A percentile compares a stretch with the other conserved stretches of the same genome.
Evolutionary conservation across 2,329 filamentous ascomycete species (phyloP).

Genomic region (Alternaria conjuncta): DNA sequence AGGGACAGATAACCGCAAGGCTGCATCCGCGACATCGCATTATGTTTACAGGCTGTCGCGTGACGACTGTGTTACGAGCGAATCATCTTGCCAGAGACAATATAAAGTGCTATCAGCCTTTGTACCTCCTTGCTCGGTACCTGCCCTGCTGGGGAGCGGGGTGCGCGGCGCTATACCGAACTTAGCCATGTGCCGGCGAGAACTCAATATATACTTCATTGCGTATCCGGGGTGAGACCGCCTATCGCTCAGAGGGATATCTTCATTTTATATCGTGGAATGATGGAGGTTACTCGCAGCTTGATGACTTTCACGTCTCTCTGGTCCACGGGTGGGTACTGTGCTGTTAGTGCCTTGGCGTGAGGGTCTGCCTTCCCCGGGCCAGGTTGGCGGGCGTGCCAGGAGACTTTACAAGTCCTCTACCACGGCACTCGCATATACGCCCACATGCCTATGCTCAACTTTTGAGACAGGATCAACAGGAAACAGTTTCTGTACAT

Average conservation of each 20-base stretch:
- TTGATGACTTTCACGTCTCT: not conserved
- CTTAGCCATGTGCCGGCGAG: not conserved
- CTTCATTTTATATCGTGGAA: not conserved
- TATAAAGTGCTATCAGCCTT: not conserved
- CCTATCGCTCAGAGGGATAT: not conserved
- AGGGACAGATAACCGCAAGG: not conserved
- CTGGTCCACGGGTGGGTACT: not conserved
- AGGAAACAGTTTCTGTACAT: too few relatives aligned
- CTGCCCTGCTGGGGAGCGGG: constrained; percentile 3
- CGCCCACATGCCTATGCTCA: not conserved
- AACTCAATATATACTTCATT: not conserved
- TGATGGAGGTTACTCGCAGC: not conserved
- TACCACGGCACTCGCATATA: not conserved
- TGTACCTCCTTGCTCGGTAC: not conserved
- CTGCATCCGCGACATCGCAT: not conserved
- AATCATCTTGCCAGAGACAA: constrained; percentile 1
- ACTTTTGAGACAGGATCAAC: too few relatives aligned
- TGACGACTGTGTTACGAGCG: not conserved
- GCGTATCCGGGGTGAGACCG: not conserved
- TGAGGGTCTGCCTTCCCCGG: not conserved
- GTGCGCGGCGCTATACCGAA: constrained; percentile 3
- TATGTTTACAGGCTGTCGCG: not conserved
- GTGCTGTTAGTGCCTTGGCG: not conserved
- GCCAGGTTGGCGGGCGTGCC: not conserved
- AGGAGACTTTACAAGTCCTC: not conserved